phyloP scores from a whole-genome alignment of 768 basidiomycete species.

The Kwoniella sp. region DNA sequence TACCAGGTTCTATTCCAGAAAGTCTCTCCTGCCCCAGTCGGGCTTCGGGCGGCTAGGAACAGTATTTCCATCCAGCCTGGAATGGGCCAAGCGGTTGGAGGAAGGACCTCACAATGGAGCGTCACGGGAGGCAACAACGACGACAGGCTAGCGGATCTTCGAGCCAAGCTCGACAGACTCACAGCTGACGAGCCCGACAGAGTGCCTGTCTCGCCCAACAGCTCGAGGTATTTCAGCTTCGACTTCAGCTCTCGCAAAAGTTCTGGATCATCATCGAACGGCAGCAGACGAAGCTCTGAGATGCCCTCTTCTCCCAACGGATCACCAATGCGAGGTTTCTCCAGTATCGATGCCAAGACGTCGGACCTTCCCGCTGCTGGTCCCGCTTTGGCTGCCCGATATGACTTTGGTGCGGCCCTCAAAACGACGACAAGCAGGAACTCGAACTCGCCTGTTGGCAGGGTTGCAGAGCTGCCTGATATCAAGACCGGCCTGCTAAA shows the following conservation, averaged over 20 bases:
- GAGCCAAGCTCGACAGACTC: slow-evolving; percentile 70
- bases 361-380: slow-evolving; percentile 39
- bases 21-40: slow-evolving; percentile 22
- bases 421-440: slow-evolving; percentile 40
- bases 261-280: slow-evolving; percentile 8
- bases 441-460: slow-evolving; percentile 33
- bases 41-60: slow-evolving; percentile 17
- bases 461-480: slow-evolving; percentile 36
- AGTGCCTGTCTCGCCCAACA: slow-evolving; percentile 32
- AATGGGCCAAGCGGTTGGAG: slow-evolving; percentile 51
- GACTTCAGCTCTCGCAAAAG: slow-evolving; percentile 20
- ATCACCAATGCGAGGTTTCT: slow-evolving; percentile 29
- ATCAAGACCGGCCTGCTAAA: slow-evolving; percentile 43
- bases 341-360: slow-evolving; percentile 16
- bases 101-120: slow-evolving; percentile 52
- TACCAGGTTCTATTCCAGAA: slow-evolving; percentile 72
- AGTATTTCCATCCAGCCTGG: slow-evolving; percentile 40
- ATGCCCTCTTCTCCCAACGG: slow-evolving; percentile 29
- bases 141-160: slow-evolving; percentile 66
- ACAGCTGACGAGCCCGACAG: slow-evolving; percentile 55
- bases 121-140: slow-evolving; percentile 58
- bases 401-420: slow-evolving; percentile 57
- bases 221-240: slow-evolving; percentile 27
- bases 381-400: slow-evolving; percentile 50
- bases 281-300: slow-evolving; percentile 3